Evolutionary conservation across 441 rosid genomes (phyloP).

Genomic region (Populus tomentosa): DNA sequence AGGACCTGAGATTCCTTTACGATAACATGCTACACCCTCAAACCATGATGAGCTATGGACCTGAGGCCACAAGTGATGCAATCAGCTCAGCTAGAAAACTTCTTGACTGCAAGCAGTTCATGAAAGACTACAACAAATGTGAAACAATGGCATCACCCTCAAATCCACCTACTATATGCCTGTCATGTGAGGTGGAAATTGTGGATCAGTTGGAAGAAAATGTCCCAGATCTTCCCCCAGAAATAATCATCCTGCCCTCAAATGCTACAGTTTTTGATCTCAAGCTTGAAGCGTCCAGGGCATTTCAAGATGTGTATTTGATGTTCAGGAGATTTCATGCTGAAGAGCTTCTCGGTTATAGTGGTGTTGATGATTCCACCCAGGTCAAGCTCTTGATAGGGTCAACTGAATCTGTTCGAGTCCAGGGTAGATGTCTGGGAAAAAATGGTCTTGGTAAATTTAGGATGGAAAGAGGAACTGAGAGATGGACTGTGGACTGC

Average conservation of each 20-base stretch:
- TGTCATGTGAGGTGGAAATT: conserved; percentile 45
- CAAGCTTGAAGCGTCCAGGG: conserved; percentile 43
- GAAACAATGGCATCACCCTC: conserved; percentile 16
- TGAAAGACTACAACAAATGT: conserved; percentile 41
- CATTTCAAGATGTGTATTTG: conserved; percentile 61
- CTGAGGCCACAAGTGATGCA: conserved; percentile 26
- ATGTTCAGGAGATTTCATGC: conserved; percentile 51
- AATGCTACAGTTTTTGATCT: conserved; percentile 53
- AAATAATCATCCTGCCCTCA: conserved; percentile 33
- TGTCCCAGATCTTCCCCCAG: conserved; percentile 36
- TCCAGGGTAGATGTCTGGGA: conserved; percentile 45
- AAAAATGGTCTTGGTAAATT: conserved; percentile 38
- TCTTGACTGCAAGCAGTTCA: conserved; percentile 68
- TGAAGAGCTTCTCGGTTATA: conserved; percentile 48
- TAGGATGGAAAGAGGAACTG: conserved; percentile 63
- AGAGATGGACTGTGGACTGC: conserved; percentile 72
- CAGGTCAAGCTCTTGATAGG: conserved; percentile 45
- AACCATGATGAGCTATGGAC: conserved; percentile 29
- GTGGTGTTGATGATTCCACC: conserved; percentile 60
- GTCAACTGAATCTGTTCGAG: conserved; percentile 25
- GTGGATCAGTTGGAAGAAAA: conserved; percentile 33
- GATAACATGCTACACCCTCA: conserved; percentile 41
- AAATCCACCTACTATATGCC: conserved; percentile 21
- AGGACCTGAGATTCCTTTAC: conserved; percentile 45
- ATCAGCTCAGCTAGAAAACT: conserved; percentile 46